Percentiles rank a stretch among this genome's conserved stretches.
Conservation (phyloP, 495 filamentous ascomycete genomes). For the Neurospora sp. region DNA sequence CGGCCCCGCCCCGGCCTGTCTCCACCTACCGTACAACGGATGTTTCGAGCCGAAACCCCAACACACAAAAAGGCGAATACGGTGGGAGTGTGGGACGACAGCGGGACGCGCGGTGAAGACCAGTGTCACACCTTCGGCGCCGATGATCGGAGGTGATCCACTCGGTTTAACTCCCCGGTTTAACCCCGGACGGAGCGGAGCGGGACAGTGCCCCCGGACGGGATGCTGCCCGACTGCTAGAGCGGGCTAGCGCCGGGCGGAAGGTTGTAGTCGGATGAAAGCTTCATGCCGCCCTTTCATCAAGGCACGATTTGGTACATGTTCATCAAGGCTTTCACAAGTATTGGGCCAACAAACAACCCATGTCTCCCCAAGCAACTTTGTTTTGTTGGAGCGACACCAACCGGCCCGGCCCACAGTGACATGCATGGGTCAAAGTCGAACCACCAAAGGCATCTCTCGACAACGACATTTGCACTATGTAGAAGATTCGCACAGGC, state of each 20-base stretch:
- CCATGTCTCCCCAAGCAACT: too few species aligned
- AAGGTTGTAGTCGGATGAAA: not conserved
- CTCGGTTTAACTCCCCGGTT: not conserved
- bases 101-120: not conserved
- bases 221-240: too few species aligned
- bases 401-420: too few species aligned
- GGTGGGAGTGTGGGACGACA: not conserved
- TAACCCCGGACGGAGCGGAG: not conserved
- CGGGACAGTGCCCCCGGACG: not conserved
- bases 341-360: too few species aligned
- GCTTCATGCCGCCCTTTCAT: not conserved
- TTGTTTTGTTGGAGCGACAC: too few species aligned
- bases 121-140: not conserved
- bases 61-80: not conserved
- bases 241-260: not conserved
- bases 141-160: not conserved
- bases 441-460: too few species aligned
- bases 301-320: too few species aligned
- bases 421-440: too few species aligned
- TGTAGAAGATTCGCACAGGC: too few species aligned
- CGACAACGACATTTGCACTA: too few species aligned
- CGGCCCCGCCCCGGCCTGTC: not conserved
- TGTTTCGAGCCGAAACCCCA: not conserved
- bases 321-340: too few species aligned
- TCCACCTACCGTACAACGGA: not conserved